Conservation (phyloP, 2,329 filamentous ascomycete species). For the Claviceps purpurea region DNA sequence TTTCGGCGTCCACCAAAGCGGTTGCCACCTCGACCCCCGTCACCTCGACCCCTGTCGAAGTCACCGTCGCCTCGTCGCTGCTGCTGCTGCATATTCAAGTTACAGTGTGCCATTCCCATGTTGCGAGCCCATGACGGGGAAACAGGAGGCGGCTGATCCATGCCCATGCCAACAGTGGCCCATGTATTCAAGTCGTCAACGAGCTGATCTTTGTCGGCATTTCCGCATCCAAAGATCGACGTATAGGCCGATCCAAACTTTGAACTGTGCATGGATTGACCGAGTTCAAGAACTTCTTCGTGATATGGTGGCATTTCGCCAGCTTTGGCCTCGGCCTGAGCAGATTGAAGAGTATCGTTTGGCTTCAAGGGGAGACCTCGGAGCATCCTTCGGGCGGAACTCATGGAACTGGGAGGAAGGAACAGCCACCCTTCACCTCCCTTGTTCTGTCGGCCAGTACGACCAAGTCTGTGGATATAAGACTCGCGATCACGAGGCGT, state of each 20-base stretch:
- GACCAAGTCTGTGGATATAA: conserved; percentile 66
- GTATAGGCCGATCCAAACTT: conserved; percentile 34
- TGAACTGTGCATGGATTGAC: conserved; percentile 24
- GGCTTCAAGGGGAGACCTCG: conserved; percentile 46
- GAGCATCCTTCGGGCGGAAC: conserved; percentile 36
- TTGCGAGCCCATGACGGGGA: conserved; percentile 15
- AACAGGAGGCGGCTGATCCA: conserved; percentile 31
- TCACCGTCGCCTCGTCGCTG: conserved; percentile 4
- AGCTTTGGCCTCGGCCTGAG: conserved; percentile 36
- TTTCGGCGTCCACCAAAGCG: conserved; percentile 6
- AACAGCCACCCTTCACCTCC: conserved; percentile 60
- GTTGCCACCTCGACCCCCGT: conserved; percentile 8
- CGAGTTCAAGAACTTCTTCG: conserved; percentile 26
- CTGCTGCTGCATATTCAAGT: conserved; percentile 21
- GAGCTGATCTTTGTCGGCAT: conserved; percentile 23
- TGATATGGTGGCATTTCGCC: conserved; percentile 35
- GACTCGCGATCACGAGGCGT: conserved; percentile 50
- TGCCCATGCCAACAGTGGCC: conserved; percentile 36
- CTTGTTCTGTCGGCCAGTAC: conserved; percentile 63
- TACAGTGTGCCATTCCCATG: conserved; percentile 18
- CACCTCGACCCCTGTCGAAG: conserved; percentile 7
- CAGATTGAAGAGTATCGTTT: conserved; percentile 35
- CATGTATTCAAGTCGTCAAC: conserved; percentile 42
- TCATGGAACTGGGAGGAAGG: conserved; percentile 40
- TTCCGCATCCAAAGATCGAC: conserved; percentile 41